phyloP scores from a whole-genome alignment of 1,139 yeast genomes.

The Arxiozyma slooffiae region DNA sequence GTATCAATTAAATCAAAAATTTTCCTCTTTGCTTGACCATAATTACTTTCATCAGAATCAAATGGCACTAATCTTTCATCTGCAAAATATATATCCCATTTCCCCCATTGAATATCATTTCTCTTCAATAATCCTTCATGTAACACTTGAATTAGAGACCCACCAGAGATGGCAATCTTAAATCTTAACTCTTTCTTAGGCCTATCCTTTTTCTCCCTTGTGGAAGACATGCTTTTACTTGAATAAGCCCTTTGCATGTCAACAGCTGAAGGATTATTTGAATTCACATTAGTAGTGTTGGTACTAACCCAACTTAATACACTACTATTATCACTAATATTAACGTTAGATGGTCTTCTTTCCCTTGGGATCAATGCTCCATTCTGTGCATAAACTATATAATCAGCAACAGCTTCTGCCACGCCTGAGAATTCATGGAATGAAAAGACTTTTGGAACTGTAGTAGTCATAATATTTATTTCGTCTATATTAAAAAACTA shows the following conservation, averaged over 20 bases:
- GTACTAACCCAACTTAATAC: constrained; percentile 1
- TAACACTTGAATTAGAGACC: constrained; percentile 76
- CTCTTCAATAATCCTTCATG: constrained; percentile 74
- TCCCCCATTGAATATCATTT: constrained; percentile 75
- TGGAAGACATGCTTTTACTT: constrained; percentile 11
- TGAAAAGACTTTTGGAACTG: constrained; percentile 84
- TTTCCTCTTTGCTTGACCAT: constrained; percentile 76
- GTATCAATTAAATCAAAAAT: constrained; percentile 57
- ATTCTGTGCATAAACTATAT: constrained; percentile 73
- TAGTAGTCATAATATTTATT: constrained; percentile 57
- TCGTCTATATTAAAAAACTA: not conserved
- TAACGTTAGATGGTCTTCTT: constrained; percentile 16
- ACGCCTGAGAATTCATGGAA: constrained; percentile 84
- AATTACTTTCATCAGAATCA: constrained; percentile 73
- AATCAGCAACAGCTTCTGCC: constrained; percentile 91
- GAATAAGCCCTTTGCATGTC: constrained; percentile 13
- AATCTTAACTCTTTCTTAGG: constrained; percentile 41
- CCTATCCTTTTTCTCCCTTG: constrained; percentile 14
- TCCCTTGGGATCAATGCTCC: constrained; percentile 26
- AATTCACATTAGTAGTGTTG: constrained; percentile 7
- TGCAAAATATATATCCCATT: constrained; percentile 94
- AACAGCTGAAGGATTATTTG: not conserved
- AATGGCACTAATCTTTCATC: constrained; percentile 94
- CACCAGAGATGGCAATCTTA: constrained; percentile 87
- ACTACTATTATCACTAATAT: constrained; percentile 7